Conservation (phyloP, 2,329 filamentous ascomycete species). For the Monilinia vaccinii-corymbosi region DNA sequence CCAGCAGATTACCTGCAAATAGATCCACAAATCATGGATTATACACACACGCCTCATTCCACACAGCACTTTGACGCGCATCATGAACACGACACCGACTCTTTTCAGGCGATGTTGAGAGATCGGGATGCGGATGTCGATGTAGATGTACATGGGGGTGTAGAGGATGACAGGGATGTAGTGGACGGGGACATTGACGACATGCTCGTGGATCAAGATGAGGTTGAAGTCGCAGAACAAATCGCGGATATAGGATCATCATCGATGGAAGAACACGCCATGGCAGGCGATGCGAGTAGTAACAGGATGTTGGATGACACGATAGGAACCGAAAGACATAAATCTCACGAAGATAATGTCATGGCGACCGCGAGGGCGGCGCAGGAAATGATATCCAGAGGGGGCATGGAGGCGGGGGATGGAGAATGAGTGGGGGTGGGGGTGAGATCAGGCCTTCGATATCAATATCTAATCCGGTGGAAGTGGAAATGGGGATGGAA, state of each 20-base stretch:
- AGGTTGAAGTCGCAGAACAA: constrained; percentile 13
- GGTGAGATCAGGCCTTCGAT: not conserved
- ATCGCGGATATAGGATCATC: not conserved
- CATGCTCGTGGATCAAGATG: constrained; percentile 27
- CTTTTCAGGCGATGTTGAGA: constrained; percentile 22
- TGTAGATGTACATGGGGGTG: not conserved
- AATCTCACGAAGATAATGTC: not conserved
- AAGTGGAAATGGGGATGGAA: not conserved
- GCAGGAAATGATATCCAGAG: constrained; percentile 1
- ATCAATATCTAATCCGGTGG: not conserved
- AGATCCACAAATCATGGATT: constrained; percentile 53
- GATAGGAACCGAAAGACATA: not conserved
- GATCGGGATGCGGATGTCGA: not conserved
- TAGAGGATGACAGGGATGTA: constrained; percentile 9
- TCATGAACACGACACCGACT: constrained; percentile 14
- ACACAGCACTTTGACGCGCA: constrained; percentile 11
- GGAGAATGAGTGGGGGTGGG: not conserved
- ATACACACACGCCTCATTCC: constrained; percentile 17
- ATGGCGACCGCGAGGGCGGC: constrained; percentile 1
- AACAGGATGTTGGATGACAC: not conserved
- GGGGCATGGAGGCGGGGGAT: not conserved
- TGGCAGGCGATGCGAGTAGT: not conserved
- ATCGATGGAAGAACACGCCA: not conserved
- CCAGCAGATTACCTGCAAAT: constrained; percentile 37
- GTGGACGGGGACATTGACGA: constrained; percentile 22